Conservation (phyloP, 306 rosid species). For the Cicer chorassanicum region DNA sequence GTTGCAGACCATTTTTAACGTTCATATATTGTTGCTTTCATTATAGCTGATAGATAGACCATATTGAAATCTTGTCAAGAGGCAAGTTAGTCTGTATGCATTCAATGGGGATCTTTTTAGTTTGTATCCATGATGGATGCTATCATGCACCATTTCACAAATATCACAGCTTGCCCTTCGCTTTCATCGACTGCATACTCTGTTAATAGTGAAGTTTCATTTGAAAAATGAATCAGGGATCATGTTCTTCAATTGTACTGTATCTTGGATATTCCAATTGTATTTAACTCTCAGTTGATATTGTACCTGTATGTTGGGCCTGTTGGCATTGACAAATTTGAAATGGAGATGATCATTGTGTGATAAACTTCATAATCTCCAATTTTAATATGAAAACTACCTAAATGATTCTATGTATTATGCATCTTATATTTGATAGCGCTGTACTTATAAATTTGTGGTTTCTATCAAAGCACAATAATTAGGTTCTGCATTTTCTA, state of each 20-base stretch:
- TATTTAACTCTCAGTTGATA: constrained; percentile 13
- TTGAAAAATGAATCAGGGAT: constrained; percentile 23
- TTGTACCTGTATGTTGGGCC: constrained; percentile 15
- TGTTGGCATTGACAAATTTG: constrained; percentile 17
- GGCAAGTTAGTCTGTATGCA: constrained; percentile 33
- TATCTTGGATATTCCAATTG: constrained; percentile 19
- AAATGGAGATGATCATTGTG: constrained; percentile 29
- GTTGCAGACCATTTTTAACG: constrained; percentile 20
- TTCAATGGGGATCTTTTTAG: constrained; percentile 25
- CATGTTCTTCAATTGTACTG: constrained; percentile 30
- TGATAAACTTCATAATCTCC: constrained; percentile 13
- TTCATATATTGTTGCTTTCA: background rate
- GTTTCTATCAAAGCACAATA: constrained; percentile 12
- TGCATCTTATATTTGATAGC: constrained; percentile 4
- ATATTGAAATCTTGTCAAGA: constrained; percentile 22
- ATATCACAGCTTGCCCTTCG: constrained; percentile 29
- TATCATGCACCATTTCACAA: constrained; percentile 17
- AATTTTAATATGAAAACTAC: constrained; percentile 10
- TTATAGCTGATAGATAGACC: constrained; percentile 19
- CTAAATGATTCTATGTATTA: constrained; percentile 10
- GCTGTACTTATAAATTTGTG: constrained; percentile 28
- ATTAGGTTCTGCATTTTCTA: constrained; percentile 11
- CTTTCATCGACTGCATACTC: constrained; percentile 1
- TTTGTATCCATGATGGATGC: constrained; percentile 32
- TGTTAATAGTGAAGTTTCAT: constrained; percentile 23